Conservation (phyloP, 1,284 basidiomycete species). For the Agaricales sp. region DNA sequence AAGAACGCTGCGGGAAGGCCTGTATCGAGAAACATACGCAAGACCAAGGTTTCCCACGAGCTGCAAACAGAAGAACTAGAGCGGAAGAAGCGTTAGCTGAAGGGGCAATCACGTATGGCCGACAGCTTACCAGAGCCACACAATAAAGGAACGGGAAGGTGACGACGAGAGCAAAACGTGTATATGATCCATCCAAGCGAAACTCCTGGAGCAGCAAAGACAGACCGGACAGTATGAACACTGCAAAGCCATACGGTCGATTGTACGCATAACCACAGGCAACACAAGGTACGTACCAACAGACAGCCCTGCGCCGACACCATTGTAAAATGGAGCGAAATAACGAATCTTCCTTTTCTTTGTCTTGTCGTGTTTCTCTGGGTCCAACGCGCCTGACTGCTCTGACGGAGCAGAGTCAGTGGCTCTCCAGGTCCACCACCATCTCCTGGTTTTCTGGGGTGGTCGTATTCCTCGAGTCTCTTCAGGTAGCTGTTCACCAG, state of each 20-base stretch:
- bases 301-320: slow-evolving; percentile 52
- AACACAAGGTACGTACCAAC: slow-evolving; percentile 34
- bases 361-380: slow-evolving; percentile 21
- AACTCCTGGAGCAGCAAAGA: slow-evolving; percentile 54
- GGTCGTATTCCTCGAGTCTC: background rate
- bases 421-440: slow-evolving; percentile 26
- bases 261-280: slow-evolving; percentile 14
- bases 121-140: slow-evolving; percentile 48
- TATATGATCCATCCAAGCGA: slow-evolving; percentile 52
- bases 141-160: slow-evolving; percentile 64
- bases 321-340: slow-evolving; percentile 69
- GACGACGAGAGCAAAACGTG: slow-evolving; percentile 51
- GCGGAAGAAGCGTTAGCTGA: slow-evolving; percentile 1
- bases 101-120: background rate
- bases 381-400: slow-evolving; percentile 15
- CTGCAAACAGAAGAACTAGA: slow-evolving; percentile 60
- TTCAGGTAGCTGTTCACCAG: background rate
- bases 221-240: slow-evolving; percentile 47
- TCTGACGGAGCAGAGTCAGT: background rate
- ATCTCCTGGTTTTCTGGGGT: background rate
- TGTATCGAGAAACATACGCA: slow-evolving; percentile 24
- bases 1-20: too few relatives aligned
- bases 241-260: slow-evolving; percentile 41
- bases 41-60: slow-evolving; percentile 57
- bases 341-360: slow-evolving; percentile 34